Evolutionary conservation across 2,329 filamentous ascomycete species (phyloP), one percentile per base, ranked within the genome.

Genomic region (Fusarium cicatricum): DNA sequence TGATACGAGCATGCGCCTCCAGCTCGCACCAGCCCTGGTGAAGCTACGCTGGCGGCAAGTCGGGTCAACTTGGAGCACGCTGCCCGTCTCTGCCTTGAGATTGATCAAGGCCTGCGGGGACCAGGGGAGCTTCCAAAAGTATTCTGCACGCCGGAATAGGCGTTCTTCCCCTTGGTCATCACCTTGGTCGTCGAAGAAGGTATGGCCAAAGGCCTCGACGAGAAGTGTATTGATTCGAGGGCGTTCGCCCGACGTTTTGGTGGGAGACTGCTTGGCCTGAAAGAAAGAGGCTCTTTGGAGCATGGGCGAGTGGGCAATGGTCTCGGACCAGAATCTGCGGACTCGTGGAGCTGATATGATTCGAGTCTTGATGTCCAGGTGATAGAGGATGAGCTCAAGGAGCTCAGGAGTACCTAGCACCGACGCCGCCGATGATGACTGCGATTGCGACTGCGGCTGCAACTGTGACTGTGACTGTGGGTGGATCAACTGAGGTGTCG

Each of bases 281-380:
- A 62, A 65, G 51, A 62, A 60, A 14, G 55, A 55, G 29, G 23
- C 44, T 45, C 54, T 56, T 52, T 57, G 64, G 11, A 61, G 45
- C 15, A 17, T 43, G 23, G 57, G 44, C 10, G 61, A 64, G 5
- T 45, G 28, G 21, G 29, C 14, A 8, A 64, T 59, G 3, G 28
- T 38, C 36, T 38, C 32, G 4, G 57, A 36, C 69, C 70, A 72
- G 21, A 40, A 28, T 17, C 43, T 66, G 37, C 60, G 64, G 16
- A 72, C 66, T 2, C 68, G 66, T 6, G 51, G 50, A 17, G 55
- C 65, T 7, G 67, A 67, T 7, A 65, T 54, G 10, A 72, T 65
- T 3, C 71, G 62, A 4, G 67, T 69, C 11, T 54, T 52, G 55
- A 68, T 65, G 53, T 71, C 68, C 6, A 69, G 49, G 9, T 64